Base-by-base conservation (phyloP, 441 rosid species). In the Eruca vesicaria region DNA sequence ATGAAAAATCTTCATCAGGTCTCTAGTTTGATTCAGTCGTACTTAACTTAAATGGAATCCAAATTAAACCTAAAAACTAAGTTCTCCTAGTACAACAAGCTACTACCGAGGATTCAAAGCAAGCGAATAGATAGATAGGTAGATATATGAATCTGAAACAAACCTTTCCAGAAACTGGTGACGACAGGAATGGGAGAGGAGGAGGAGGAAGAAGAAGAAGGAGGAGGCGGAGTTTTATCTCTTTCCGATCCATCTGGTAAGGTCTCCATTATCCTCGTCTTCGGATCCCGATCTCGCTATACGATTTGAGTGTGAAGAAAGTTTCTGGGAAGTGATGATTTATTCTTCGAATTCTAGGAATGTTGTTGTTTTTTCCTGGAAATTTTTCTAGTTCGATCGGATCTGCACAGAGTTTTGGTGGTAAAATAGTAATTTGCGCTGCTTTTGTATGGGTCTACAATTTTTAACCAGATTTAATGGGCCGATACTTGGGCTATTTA, bases 91-190 rank as follows among this genome's bases (percentile, higher is more conserved):
- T 31, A 20, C 16, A 38, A 61, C 33, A 61, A 72, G 32, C 58
- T 66, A 36, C 8, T 1, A 48, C 48, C 0, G 33, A 12, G 35
- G 45, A 58, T 10, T 33, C 33, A 21, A 66, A 59, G 53, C 61
- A 72, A 72, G 20, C 55, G 61, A 60, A 29, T 38, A 67, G 23
- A 66, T 14, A 50, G 23, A 66, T 14, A 50, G 58, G 1, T 72
- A 9, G 3, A 18, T 29, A 38, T 15, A 60, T 11, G 68, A 74
- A 79, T 58, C 16, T 60, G 64, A 59, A 11, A 52, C 66, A 65
- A 78, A 93, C 99, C 99, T 96, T 85, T 89, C 99, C 99, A 93
- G 86, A 92, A 96, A 84, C 82, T 87, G 75, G 97, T 82, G 78
- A 96, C 88, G 70, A 87, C 84, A 41, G 94, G 80, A 81, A 87